Base-by-base conservation (phyloP, 805 yeast genomes). In the Ogataea degrootiae region DNA sequence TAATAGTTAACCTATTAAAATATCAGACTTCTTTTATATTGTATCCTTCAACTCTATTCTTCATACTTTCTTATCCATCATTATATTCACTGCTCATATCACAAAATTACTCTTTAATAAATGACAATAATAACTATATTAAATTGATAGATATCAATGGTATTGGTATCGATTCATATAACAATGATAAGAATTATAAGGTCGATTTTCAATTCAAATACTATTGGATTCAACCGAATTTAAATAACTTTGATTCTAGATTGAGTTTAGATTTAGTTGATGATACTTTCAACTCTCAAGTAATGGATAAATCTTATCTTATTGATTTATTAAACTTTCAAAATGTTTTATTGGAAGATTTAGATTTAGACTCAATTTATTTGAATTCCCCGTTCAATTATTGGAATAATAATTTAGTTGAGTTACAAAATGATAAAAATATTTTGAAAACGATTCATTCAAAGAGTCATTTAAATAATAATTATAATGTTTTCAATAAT, bases 41-140 rank as follows among this genome's bases (percentile, higher is more conserved):
- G 9, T 66, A 75, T 68, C 82, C 84, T 1, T 66, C 74, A 4
- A 58, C 79, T 3, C 47, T 76, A 2, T 69, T 73, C 8, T 73
- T 79, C 48, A 60, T 75, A 5, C 48, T 79, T 21, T 68, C 81
- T 9, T 79, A 77, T 53, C 81, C 82, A 2, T 59, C 80, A 0
- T 54, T 79, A 12, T 71, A 72, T 53, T 52, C 72, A 12, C 44
- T 69, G 54, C 65, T 12, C 57, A 68, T 6, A 56, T 53, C 9
- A 34, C 47, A 31, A 34, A 48, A 5, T 43, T 47, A 36, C 41
- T 41, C 41, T 56, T 44, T 26, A 39, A 45, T 44, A 45, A 42
- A 42, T 47, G 38, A 34, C 44, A 43, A 39, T 43, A 54, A 43
- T 43, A 49, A 31, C 42, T 44, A 26, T 39, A 39, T 53, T 44